Base-by-base conservation (phyloP, 768 basidiomycete genomes). In the Lepiota venenata region DNA sequence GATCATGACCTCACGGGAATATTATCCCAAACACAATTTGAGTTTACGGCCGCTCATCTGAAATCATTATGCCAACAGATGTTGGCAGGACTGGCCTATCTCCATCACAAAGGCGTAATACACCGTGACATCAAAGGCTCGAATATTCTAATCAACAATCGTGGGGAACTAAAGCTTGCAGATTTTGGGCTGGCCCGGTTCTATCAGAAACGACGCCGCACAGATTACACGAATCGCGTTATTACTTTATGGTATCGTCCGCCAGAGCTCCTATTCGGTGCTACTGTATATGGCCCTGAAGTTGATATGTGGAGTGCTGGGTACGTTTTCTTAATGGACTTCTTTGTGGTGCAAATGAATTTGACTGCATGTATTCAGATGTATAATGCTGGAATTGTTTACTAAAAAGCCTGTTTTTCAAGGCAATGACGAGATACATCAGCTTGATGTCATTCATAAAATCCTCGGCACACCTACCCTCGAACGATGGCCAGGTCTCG, bases 271-370 rank as follows among this genome's bases (percentile, higher is more conserved):
- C 72, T 99, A 38, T 87, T 98, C 62, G 97, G 97, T 25, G 91
- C 94, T 27, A 99, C 97, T 0, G 83, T 93, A 11, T 99, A 99
- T 71, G 95, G 93, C 2, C 88, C 94, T 4, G 95, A 96, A 64
- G 96, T 99, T 20, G 97, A 99, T 64, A 97, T 98, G 87, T 99
- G 97, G 97, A 96, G 93, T 68, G 97, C 97, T 39, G 97, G 97
- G 93, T 96, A 71, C 61, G 80, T 71, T 29, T 38, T 11, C 35
- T 36, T 32, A 11, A 50, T 22, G 36, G 9, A 9, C 18, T 8
- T n/a, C 43, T 8, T n/a, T 45, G 6, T 47, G 15, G 5, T 25
- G 21, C 18, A 22, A 5, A 41, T 18, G 10, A 35, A 50, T 43
- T 27, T 22, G 11, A 21, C 46, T 40, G 15, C 57, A 51, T 22